Conservation (phyloP, 2,329 filamentous ascomycete genomes). For the Epichloe aotearoae region DNA sequence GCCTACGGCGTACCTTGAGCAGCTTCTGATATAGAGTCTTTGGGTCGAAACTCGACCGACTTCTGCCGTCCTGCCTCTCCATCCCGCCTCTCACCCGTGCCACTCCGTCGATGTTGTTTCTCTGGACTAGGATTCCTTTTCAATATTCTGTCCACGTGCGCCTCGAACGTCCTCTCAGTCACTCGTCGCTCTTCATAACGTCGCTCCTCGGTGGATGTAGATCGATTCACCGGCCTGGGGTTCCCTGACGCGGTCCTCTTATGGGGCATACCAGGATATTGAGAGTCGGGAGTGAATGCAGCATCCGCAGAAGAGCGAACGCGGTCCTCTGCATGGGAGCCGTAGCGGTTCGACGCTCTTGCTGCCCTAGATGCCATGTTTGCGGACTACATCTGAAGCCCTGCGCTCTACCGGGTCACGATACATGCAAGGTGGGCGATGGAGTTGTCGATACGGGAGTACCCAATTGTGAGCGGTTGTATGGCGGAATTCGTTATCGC, state of each 20-base stretch:
- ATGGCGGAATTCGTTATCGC: too few species aligned
- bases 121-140: slow-evolving; percentile 47
- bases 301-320: slow-evolving; percentile 23
- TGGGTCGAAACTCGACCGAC: slow-evolving; percentile 29
- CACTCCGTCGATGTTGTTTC: slow-evolving; percentile 32
- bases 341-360: slow-evolving; percentile 31
- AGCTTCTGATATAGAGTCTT: slow-evolving; percentile 32
- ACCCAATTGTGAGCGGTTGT: too few species aligned
- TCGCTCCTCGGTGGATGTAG: slow-evolving; percentile 25
- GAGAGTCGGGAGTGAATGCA: slow-evolving; percentile 15
- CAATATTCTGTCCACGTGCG: slow-evolving; percentile 49
- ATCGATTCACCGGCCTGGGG: slow-evolving; percentile 32
- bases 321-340: slow-evolving; percentile 25
- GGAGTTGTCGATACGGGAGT: too few species aligned
- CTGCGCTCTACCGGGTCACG: neutral
- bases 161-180: slow-evolving; percentile 43
- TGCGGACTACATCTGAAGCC: slow-evolving; percentile 22
- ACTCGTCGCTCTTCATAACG: slow-evolving; percentile 38
- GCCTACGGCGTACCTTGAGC: slow-evolving; percentile 30
- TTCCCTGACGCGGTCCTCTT: slow-evolving; percentile 47
- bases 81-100: slow-evolving; percentile 24
- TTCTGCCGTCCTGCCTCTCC: slow-evolving; percentile 27
- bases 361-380: slow-evolving; percentile 29
- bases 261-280: slow-evolving; percentile 31
- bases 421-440: neutral